Base-by-base conservation (phyloP, 1,284 basidiomycete species). In the Boletus nobilissimus region DNA sequence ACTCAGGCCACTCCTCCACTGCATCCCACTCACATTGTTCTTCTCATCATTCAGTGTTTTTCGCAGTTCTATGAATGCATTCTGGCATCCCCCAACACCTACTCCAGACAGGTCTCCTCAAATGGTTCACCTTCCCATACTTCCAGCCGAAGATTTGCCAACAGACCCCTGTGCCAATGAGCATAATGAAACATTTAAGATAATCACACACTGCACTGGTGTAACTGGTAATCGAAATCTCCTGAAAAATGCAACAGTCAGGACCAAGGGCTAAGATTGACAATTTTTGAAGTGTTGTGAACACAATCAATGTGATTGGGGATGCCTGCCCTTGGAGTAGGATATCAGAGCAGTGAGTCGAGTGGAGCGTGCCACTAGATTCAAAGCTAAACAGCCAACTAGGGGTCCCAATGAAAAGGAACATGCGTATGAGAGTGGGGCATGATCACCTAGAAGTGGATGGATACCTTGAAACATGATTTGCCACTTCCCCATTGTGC, bases 221-320 rank as follows among this genome's bases (percentile, higher is more conserved):
- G 84, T 97, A 97, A 84, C 97, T 97, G 0, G 96, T 96, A 3
- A 97, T 89, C 0, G 97, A 96, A 76, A 97, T 93, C 77, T 91
- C 88, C 93, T 96, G 78, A 13, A 60, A 60, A 78, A 26, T 32
- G 19, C 1, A 9, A 48, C 8, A 32, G 70, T 70, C 13, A 46
- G 32, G 36, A 60, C 3, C 26, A 63, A 32, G 72, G 32, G 43
- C 19, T 11, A 8, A 64, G 36, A 9, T 19, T 16, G 13, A 65
- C 14, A 51, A 24, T 51, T 14, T 4, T 38, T 38, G n/a, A 34
- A 60, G 18, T 62, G 46, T 38, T 36, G 87, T 88, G 57, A 77
- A 92, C 91, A 81, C 89, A 89, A 18, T 79, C 83, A 0, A 81
- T 71, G 62, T 92, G 90, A 9, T 85, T 87, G n/a, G 88, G 87